Percentiles rank a stretch among this genome's conserved stretches.
Evolutionary conservation across 257 asterid species (phyloP).

Genomic region (Fraxinus americana): DNA sequence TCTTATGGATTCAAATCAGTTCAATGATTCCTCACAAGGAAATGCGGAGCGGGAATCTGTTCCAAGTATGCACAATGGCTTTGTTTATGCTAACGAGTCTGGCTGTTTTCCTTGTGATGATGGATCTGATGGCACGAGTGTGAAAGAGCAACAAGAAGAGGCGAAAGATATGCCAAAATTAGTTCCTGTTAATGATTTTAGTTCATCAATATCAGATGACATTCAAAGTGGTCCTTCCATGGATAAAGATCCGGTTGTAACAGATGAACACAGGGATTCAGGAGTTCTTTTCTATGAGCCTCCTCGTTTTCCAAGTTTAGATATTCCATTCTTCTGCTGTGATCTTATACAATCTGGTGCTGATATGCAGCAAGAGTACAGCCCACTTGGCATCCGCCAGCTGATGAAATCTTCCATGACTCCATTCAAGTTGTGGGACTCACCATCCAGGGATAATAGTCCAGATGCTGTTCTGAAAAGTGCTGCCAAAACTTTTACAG

Average conservation of each 20-base stretch:
- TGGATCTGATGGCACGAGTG: constrained; percentile 14
- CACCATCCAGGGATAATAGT: constrained; percentile 81
- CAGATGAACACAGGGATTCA: constrained; percentile 50
- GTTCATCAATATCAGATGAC: constrained; percentile 32
- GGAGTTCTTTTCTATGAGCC: constrained; percentile 85
- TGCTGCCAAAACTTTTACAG: constrained; percentile 81
- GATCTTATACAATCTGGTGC: constrained; percentile 77
- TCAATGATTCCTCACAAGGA: constrained; percentile 36
- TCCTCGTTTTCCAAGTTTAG: constrained; percentile 93
- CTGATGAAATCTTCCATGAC: constrained; percentile 82
- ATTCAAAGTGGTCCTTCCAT: constrained; percentile 39
- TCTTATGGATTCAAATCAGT: constrained; percentile 45
- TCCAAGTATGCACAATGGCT: constrained; percentile 38
- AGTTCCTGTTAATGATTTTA: constrained; percentile 64
- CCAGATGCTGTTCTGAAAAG: constrained; percentile 83
- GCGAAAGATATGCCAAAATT: constrained; percentile 41
- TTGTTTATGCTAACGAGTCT: constrained; percentile 39
- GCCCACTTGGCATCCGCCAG: constrained; percentile 97
- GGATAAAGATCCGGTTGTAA: constrained; percentile 31
- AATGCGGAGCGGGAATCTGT: constrained; percentile 40
- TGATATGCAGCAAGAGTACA: constrained; percentile 88
- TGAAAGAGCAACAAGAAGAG: constrained; percentile 21
- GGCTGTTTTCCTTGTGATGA: constrained; percentile 41
- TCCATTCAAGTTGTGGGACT: constrained; percentile 86
- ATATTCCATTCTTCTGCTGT: constrained; percentile 85